phyloP scores from a whole-genome alignment of 805 yeast species.

The Myxozyma lipomycoides region DNA sequence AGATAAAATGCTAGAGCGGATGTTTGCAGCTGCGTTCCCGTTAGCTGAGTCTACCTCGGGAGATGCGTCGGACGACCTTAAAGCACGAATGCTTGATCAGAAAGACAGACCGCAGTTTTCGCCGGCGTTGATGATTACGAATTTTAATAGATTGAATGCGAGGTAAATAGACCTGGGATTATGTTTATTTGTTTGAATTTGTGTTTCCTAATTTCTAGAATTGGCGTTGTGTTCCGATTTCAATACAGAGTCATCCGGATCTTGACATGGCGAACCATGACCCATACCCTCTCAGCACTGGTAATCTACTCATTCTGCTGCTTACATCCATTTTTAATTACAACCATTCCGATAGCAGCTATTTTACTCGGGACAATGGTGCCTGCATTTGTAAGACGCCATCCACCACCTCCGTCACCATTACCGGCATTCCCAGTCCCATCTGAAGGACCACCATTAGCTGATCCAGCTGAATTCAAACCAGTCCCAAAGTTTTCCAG shows the following conservation, averaged over 20 bases:
- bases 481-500: slow-evolving; percentile 31
- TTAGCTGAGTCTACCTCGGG: not conserved
- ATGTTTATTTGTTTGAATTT: not conserved
- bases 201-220: slow-evolving; percentile 34
- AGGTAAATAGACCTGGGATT: slow-evolving; percentile 1
- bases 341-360: slow-evolving; percentile 58
- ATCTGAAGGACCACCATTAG: slow-evolving; percentile 28
- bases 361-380: slow-evolving; percentile 57
- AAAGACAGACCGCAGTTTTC: slow-evolving; percentile 40
- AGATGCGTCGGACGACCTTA: slow-evolving; percentile 4
- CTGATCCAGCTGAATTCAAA: slow-evolving; percentile 22
- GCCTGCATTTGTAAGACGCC: slow-evolving; percentile 66
- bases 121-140: slow-evolving; percentile 51
- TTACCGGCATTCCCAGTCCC: slow-evolving; percentile 32
- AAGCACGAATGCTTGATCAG: slow-evolving; percentile 24
- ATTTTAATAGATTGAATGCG: slow-evolving; percentile 54
- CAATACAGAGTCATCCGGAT: slow-evolving; percentile 61
- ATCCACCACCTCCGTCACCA: slow-evolving; percentile 47
- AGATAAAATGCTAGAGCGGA: slow-evolving; percentile 24
- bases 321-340: slow-evolving; percentile 62
- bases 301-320: slow-evolving; percentile 63
- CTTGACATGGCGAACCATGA: slow-evolving; percentile 71
- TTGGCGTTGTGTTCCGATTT: slow-evolving; percentile 54
- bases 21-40: slow-evolving; percentile 18
- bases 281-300: slow-evolving; percentile 59